Evolutionary conservation across 1,139 yeast species (phyloP).

Genomic region (Ogataea hybrid): DNA sequence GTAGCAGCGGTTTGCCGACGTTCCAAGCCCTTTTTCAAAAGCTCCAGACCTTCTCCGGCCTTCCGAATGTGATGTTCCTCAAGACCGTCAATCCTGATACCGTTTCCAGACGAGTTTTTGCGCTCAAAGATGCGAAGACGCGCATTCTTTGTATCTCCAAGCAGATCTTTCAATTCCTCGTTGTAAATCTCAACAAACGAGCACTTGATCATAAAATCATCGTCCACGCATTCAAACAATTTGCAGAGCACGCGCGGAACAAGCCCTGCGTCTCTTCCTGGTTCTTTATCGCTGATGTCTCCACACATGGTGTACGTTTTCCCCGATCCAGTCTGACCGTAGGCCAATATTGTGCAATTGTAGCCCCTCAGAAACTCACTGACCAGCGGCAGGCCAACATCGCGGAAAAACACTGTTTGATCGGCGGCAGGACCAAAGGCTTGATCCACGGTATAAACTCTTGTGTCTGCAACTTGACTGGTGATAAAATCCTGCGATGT

Average conservation of each 20-base stretch:
- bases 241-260: slow-evolving; percentile 64
- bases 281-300: slow-evolving; percentile 36
- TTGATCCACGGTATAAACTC: slow-evolving; percentile 64
- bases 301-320: slow-evolving; percentile 91
- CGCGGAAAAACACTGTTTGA: slow-evolving; percentile 54
- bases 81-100: slow-evolving; percentile 39
- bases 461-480: slow-evolving; percentile 37
- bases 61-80: slow-evolving; percentile 52
- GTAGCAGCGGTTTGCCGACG: slow-evolving; percentile 67
- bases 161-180: slow-evolving; percentile 65
- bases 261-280: slow-evolving; percentile 50
- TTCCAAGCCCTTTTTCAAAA: slow-evolving; percentile 53
- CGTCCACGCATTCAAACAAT: slow-evolving; percentile 44
- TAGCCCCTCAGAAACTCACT: slow-evolving; percentile 65
- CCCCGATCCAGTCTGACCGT: slow-evolving; percentile 91
- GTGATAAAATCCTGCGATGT: slow-evolving; percentile 40
- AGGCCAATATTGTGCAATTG: slow-evolving; percentile 80
- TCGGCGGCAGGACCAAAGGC: slow-evolving; percentile 73
- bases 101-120: slow-evolving; percentile 20
- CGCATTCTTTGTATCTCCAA: slow-evolving; percentile 42
- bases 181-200: slow-evolving; percentile 74
- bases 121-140: slow-evolving; percentile 55
- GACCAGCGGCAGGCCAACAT: slow-evolving; percentile 65
- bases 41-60: slow-evolving; percentile 52
- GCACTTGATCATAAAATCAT: slow-evolving; percentile 48